A percentile compares a stretch with the other conserved stretches of the same genome.
These are phyloP conservation scores for Imleria badia DNA, from an alignment of 768 basidiomycete genomes.

Conservation along the genomic window DNA sequence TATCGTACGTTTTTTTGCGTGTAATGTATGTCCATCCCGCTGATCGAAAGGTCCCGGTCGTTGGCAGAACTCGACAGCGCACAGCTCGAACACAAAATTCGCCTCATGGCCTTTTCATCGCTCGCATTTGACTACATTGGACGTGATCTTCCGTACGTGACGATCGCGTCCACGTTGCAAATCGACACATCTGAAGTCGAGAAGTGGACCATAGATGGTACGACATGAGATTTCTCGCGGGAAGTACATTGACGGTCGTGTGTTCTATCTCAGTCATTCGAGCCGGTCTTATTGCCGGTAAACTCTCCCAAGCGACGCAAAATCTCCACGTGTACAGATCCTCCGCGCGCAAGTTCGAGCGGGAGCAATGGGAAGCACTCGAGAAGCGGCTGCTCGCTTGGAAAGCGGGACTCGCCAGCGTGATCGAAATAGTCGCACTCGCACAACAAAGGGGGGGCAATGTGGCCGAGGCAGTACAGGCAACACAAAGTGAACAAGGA, in stretches of 20 bases:
- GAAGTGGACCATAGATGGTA: slow-evolving; percentile 87
- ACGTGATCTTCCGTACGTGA: slow-evolving; percentile 67
- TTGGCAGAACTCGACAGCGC: slow-evolving; percentile 51
- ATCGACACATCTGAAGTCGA: slow-evolving; percentile 70
- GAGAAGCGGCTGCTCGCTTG: slow-evolving; percentile 74
- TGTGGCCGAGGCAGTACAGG: slow-evolving; percentile 22
- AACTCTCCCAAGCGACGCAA: slow-evolving; percentile 79
- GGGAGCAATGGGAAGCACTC: slow-evolving; percentile 76
- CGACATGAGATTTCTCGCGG: slow-evolving; percentile 7
- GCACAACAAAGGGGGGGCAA: slow-evolving; percentile 44
- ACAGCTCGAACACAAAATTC: slow-evolving; percentile 75
- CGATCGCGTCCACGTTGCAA: slow-evolving; percentile 65
- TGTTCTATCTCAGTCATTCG: slow-evolving; percentile 61
- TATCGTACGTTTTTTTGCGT: slow-evolving; percentile 46
- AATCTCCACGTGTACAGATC: slow-evolving; percentile 72
- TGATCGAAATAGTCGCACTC: slow-evolving; percentile 66
- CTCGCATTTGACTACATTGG: slow-evolving; percentile 78
- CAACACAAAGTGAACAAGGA: slow-evolving; percentile 22
- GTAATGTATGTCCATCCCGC: neutral
- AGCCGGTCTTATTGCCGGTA: slow-evolving; percentile 73
- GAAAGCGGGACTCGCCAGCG: slow-evolving; percentile 68
- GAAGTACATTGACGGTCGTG: neutral
- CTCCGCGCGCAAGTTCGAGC: slow-evolving; percentile 72
- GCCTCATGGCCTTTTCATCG: slow-evolving; percentile 71
- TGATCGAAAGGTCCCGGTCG: neutral